Evolutionary conservation across 768 basidiomycete species (phyloP), one percentile per base, ranked within the genome.

Genomic region (Cantharellus cinnabarinus): DNA sequence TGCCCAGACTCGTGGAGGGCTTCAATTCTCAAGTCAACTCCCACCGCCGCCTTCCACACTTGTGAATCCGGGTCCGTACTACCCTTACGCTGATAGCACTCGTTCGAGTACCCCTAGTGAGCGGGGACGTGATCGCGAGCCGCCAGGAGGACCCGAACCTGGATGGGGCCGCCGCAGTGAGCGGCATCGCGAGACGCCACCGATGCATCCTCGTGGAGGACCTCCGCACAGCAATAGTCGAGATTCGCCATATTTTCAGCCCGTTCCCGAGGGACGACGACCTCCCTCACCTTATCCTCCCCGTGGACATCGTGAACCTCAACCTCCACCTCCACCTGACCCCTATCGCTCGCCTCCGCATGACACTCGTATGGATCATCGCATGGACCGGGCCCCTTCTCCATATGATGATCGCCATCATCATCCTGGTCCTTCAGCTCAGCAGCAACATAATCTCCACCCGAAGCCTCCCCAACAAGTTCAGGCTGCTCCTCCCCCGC

Each of bases 401-500:
- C 50, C 35, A 20, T 48, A 50, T 55, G 39, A 35, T 39, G 50
- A 41, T 54, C 50, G 29, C 4, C 42, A 57, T 20, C 57, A 48
- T 38, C 60, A 41, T 44, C 42, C 15, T 44, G 38, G n/a, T 57
- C 56, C 15, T 20, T 38, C 53, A 20, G 10, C 10, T 10, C 53
- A 55, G n/a, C n/a, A 38, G 14, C 53, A 55, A 55, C 53, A n/a
- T 10, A 10, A n/a, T 55, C 53, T 10, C 14, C n/a, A 38, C 35
- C 68, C 67, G 10, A 10, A 48, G 44, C 65, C 68, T 3, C 68
- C 68, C 5, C 71, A 71, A 39, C 71, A 72, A 5, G 79, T 79
- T 56, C 71, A 67, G 37, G 65, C 74, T 0, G 70, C 68, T 14
- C 73, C 79, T 63, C 74, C 83, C 15, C 62, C 83, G 85, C 64